Conservation (phyloP, 306 rosid species). For the Carpinus fangiana region DNA sequence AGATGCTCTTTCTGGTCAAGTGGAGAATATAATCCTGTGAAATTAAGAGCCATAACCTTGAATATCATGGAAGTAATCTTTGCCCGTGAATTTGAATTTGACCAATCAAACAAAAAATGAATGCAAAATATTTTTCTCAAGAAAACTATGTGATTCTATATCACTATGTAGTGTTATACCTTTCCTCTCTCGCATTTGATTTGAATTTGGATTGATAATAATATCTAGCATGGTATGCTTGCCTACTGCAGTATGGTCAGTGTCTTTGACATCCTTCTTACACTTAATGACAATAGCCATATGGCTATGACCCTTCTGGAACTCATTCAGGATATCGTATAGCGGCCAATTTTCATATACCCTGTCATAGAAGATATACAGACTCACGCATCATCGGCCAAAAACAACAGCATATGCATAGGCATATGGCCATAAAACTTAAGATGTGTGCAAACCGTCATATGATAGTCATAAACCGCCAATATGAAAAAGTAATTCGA, state of each 20-base stretch:
- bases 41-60: not conserved
- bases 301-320: constrained; percentile 72
- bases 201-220: not conserved
- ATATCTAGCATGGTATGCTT: constrained; percentile 11
- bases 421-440: not conserved
- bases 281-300: constrained; percentile 68
- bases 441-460: no score
- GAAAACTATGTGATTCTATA: not conserved
- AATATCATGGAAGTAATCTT: not conserved
- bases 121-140: not conserved
- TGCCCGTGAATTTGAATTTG: not conserved
- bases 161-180: constrained; percentile 10
- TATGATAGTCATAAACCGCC: no score
- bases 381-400: not conserved
- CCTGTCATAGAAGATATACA: constrained; percentile 28
- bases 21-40: constrained; percentile 9
- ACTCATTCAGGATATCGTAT: constrained; percentile 69
- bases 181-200: constrained; percentile 7
- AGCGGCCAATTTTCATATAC: constrained; percentile 71
- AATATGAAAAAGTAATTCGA: no score
- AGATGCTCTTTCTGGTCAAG: constrained; percentile 7
- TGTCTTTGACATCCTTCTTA: constrained; percentile 28
- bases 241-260: constrained; percentile 27
- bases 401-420: not conserved
- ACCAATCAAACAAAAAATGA: not conserved